A percentile compares a stretch with the other conserved stretches of the same genome.
phyloP scores from a whole-genome alignment of 2,329 filamentous ascomycete genomes.

The Apiospora koreana region DNA sequence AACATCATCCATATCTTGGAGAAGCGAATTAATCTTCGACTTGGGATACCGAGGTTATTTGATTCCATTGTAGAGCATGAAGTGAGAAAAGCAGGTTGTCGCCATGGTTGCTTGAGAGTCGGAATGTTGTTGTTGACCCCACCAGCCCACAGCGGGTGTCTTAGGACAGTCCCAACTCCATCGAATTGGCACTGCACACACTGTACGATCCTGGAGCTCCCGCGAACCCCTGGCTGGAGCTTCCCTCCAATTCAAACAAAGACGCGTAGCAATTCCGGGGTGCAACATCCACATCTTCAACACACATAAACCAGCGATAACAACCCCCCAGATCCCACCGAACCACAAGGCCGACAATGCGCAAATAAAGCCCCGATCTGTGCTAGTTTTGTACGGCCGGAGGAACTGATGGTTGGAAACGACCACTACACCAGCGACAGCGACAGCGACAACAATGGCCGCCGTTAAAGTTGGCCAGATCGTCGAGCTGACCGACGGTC shows the following conservation, averaged over 20 bases:
- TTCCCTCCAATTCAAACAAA: conserved; percentile 11
- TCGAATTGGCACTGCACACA: background rate
- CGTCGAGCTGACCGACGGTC: conserved; percentile 77
- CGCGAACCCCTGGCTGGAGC: conserved; percentile 8
- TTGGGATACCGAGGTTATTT: background rate
- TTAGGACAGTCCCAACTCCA: background rate
- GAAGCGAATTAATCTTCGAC: too few relatives aligned
- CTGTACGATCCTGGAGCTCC: conserved; percentile 6
- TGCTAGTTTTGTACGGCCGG: background rate
- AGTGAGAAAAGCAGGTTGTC: background rate
- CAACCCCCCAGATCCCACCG: background rate
- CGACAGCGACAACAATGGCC: conserved; percentile 45
- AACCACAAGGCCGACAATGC: background rate
- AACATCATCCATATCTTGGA: too few relatives aligned
- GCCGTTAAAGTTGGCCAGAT: conserved; percentile 68
- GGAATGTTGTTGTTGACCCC: background rate
- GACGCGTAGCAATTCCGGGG: conserved; percentile 9
- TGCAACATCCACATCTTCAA: background rate
- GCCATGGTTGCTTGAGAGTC: background rate
- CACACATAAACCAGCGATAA: background rate
- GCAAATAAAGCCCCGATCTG: background rate
- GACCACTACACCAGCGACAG: background rate
- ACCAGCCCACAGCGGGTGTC: background rate
- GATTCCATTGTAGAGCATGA: background rate
- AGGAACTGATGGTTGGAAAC: conserved; percentile 4